phyloP scores from a whole-genome alignment of 2,329 filamentous ascomycete genomes.

The Lecanicillium sp. region DNA sequence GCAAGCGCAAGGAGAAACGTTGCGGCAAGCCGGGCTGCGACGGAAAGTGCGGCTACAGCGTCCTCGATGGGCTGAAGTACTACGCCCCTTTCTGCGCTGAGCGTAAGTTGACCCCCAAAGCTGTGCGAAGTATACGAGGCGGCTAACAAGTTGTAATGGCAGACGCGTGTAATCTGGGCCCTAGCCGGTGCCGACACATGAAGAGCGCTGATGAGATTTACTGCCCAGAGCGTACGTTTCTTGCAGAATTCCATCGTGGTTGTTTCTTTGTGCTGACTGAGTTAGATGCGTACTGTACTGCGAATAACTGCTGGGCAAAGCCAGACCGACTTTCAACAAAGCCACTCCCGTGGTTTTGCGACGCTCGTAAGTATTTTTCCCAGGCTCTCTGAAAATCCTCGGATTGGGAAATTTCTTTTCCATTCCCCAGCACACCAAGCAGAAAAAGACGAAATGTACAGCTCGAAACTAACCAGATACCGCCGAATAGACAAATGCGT shows the following conservation, averaged over 20 bases:
- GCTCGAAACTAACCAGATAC: background rate
- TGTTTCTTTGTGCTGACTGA: background rate
- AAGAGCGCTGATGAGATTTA: background rate
- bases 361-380: background rate
- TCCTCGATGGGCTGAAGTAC: background rate
- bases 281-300: background rate
- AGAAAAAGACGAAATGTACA: background rate
- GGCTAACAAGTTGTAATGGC: background rate
- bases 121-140: too few species aligned
- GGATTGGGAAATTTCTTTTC: too few species aligned
- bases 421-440: background rate
- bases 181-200: background rate
- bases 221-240: background rate
- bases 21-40: background rate
- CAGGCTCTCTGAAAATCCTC: too few species aligned
- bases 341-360: slow-evolving; percentile 4
- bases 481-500: slow-evolving; percentile 8
- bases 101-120: background rate
- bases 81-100: background rate
- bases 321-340: slow-evolving; percentile 1
- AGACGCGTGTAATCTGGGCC: slow-evolving; percentile 7
- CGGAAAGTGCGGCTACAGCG: background rate
- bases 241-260: too few species aligned
- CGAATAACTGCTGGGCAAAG: background rate
- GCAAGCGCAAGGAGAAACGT: background rate